Evolutionary conservation across 257 asterid species (phyloP).

Genomic region (Gentiana dahurica): DNA sequence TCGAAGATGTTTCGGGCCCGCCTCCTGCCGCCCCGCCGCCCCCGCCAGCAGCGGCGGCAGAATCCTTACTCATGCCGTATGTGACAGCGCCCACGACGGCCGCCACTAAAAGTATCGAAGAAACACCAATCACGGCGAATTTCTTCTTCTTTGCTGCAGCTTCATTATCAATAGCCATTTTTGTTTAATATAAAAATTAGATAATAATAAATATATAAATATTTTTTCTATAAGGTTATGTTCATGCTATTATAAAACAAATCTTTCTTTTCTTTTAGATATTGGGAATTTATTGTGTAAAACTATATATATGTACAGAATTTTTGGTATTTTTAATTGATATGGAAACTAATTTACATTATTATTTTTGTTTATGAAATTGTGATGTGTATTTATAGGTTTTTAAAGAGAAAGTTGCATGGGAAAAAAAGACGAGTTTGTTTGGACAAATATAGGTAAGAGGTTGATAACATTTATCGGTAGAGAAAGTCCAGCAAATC

Average conservation of each 20-base stretch:
- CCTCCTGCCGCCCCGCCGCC: neutral
- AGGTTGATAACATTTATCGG: neutral
- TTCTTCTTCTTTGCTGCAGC: constrained; percentile 8
- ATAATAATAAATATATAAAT: no score
- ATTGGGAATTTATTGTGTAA: no score
- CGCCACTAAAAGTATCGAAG: constrained; percentile 25
- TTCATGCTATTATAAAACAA: no score
- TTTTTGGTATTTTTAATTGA: no score
- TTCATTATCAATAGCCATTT: neutral
- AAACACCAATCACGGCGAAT: constrained; percentile 10
- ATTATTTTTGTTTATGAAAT: no score
- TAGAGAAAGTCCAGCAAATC: neutral
- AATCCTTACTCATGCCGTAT: neutral
- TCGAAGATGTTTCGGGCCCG: constrained; percentile 2
- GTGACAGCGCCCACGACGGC: constrained; percentile 19
- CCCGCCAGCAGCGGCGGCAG: neutral
- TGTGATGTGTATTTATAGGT: no score
- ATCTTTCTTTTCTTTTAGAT: no score
- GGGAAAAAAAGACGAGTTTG: neutral
- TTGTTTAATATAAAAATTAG: no score
- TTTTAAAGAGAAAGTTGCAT: no score
- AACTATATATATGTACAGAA: no score
- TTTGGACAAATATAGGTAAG: neutral
- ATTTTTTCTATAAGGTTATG: no score
- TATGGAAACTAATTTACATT: no score